Percentiles rank a stretch among this genome's conserved stretches.
Evolutionary conservation across 116 monocot genomes (phyloP).

Genomic region (Cymodocea nodosa): DNA sequence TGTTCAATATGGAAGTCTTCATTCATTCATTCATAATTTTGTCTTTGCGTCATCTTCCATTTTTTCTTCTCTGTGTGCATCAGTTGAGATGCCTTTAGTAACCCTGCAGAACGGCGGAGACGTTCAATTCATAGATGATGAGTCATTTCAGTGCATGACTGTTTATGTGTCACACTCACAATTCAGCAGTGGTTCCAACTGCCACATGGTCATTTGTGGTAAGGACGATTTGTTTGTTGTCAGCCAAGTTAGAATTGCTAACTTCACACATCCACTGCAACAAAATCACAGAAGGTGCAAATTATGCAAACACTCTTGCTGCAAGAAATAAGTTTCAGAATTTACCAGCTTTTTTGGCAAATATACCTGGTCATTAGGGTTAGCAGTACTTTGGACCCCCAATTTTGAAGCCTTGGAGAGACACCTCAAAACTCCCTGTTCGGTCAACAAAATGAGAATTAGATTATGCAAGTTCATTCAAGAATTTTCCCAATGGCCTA

Average conservation of each 20-base stretch:
- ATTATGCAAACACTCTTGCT: not conserved
- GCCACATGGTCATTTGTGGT: constrained; percentile 9
- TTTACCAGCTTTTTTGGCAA: no score
- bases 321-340: not conserved
- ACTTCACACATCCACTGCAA: constrained; percentile 10
- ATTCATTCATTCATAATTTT: constrained; percentile 8
- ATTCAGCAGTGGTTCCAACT: constrained; percentile 4
- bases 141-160: not conserved
- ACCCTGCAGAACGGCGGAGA: constrained; percentile 7
- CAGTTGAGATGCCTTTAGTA: constrained; percentile 10
- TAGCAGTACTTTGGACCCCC: constrained; percentile 6
- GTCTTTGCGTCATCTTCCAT: constrained; percentile 25
- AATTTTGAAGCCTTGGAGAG: constrained; percentile 20
- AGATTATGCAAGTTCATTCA: no score
- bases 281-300: not conserved
- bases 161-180: constrained; percentile 2
- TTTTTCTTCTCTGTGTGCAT: constrained; percentile 14
- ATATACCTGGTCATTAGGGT: constrained; percentile 22
- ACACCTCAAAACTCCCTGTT: constrained; percentile 49
- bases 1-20: not conserved
- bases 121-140: not conserved
- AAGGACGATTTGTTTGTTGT: constrained; percentile 13
- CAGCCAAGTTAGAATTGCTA: constrained; percentile 6
- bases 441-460: no score
- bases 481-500: no score